These are phyloP conservation scores for Tolypocladium sp. DNA, from an alignment of 2,329 filamentous ascomycete species.

Conservation along the genomic window DNA sequence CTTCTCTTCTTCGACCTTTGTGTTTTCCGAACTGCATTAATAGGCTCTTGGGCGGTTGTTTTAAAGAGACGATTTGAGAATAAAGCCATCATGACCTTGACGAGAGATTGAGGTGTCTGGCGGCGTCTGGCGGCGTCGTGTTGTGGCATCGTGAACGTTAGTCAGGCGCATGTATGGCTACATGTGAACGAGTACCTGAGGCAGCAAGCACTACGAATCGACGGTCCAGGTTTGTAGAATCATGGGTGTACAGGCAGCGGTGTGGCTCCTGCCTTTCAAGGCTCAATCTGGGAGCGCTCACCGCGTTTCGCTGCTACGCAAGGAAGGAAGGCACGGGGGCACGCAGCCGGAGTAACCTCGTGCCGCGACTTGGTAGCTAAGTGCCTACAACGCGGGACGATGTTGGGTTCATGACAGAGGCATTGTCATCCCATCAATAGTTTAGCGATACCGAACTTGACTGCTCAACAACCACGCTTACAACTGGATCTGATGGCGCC, in stretches of 20 bases:
- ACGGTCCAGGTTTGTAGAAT: neutral
- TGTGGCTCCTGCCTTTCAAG: neutral
- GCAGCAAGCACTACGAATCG: neutral
- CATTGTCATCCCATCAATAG: neutral
- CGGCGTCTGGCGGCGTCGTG: neutral
- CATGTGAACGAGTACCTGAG: neutral
- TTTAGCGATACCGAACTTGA: neutral
- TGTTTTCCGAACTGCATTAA: conserved; percentile 5
- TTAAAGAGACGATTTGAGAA: neutral
- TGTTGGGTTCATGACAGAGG: neutral
- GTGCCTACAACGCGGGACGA: neutral
- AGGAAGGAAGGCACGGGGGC: neutral
- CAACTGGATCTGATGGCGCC: conserved; percentile 14
- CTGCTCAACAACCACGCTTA: neutral
- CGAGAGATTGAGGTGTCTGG: neutral
- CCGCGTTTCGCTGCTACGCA: neutral
- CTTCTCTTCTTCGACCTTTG: conserved; percentile 5
- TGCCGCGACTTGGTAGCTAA: neutral
- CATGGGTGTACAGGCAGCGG: neutral
- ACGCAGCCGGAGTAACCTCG: neutral
- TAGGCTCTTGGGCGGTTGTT: neutral
- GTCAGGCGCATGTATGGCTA: neutral
- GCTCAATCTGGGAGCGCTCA: neutral
- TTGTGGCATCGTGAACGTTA: neutral
- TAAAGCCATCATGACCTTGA: neutral